Base-by-base conservation (phyloP, 2,329 filamentous ascomycete genomes). In the Xylaria sp. region DNA sequence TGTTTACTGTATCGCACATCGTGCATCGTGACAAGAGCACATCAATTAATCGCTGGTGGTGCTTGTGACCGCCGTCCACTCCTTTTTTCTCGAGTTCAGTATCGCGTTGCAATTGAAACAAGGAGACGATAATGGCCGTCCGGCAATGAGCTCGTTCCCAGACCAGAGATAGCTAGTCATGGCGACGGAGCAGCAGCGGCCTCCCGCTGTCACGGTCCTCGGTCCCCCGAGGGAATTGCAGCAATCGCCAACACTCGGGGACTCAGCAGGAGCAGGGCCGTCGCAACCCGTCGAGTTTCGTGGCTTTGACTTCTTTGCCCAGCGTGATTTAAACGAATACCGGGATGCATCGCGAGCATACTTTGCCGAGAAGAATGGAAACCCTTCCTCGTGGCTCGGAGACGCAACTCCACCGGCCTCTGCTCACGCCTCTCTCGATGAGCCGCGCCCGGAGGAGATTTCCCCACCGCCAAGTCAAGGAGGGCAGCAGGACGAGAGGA, bases 241-340 rank as follows among this genome's bases (percentile, higher is more conserved):
- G 55, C 67, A 25, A 67, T 65, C 66, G 59, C 71, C 67, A 57
- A 57, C 57, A 28, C 59, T 52, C 9, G 51, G 51, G 39, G 49
- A 65, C 18, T n/a, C 52, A 25, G 57, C 63, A 39, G 66, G 39
- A 31, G 18, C 56, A 15, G 66, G 43, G 52, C 64, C 64, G 2
- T 59, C 73, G n/a, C 59, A 72, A 3, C 66, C 68, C 7, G 72
- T 75, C 62, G 76, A 78, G 67, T 77, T 78, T 56, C 77, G 77
- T 52, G 77, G 76, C 20, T 78, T 77, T 43, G 75, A 78, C 28
- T 78, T 76, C 73, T 78, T 78, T 51, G 70, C 76, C 18, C 75
- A 77, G 66, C 74, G 75, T 57, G 77, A 78, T 49, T 75, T 76
- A 54, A 78, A 77, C 52, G 73, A 77, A 31, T 68, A 74, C 28